phyloP scores from a whole-genome alignment of 768 basidiomycete genomes.

The Xanthoconium stramineum region DNA sequence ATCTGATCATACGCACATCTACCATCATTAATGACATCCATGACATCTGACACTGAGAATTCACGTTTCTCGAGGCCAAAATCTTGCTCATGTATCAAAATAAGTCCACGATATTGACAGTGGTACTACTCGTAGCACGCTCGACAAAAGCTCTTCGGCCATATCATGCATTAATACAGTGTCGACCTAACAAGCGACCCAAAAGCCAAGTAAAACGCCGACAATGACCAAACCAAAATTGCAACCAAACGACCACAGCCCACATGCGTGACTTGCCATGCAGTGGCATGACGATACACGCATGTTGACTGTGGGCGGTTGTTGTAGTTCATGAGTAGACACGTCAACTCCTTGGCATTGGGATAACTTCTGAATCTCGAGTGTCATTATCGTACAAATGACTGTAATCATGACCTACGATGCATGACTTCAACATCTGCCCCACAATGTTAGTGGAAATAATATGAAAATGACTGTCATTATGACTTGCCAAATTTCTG shows the following conservation, averaged over 20 bases:
- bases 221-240: no score
- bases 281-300: neutral
- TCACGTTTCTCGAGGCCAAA: neutral
- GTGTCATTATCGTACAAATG: no score
- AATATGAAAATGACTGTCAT: no score
- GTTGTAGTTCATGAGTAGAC: neutral
- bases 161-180: neutral
- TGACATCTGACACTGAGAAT: neutral
- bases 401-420: no score
- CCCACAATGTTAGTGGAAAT: no score
- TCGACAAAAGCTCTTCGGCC: neutral
- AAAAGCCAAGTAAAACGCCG: neutral
- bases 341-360: no score
- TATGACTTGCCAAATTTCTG: no score
- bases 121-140: neutral
- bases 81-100: no score
- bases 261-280: neutral
- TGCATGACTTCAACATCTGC: no score
- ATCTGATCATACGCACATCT: constrained; percentile 24
- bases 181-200: neutral
- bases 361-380: no score
- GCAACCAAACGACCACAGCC: neutral
- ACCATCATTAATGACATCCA: constrained; percentile 13
- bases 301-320: constrained; percentile 3
- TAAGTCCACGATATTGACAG: neutral